Evolutionary conservation across 345 rosid species (phyloP).

Genomic region (Bruguiera parviflora): DNA sequence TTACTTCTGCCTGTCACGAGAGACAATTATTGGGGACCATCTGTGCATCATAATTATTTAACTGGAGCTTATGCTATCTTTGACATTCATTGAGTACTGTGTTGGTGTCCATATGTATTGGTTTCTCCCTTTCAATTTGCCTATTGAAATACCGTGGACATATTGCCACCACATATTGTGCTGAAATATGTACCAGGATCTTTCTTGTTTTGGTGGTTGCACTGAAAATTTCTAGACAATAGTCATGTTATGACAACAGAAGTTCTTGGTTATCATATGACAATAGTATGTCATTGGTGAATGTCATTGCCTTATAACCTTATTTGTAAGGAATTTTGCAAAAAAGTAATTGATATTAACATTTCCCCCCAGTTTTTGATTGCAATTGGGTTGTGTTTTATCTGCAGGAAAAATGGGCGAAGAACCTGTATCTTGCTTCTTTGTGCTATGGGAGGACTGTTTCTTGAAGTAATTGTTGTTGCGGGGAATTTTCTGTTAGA

Average conservation of each 20-base stretch:
- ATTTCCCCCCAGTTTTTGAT: no score
- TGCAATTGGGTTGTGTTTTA: background rate
- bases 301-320: background rate
- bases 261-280: no score
- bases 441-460: slow-evolving; percentile 40
- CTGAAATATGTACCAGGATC: background rate
- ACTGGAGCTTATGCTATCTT: background rate
- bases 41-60: background rate
- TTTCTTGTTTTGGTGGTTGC: background rate
- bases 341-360: no score
- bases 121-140: no score
- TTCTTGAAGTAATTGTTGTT: slow-evolving; percentile 15
- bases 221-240: background rate
- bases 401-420: slow-evolving; percentile 41
- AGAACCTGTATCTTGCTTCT: slow-evolving; percentile 37
- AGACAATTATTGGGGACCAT: background rate
- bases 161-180: background rate
- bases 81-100: no score
- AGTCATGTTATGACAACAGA: background rate
- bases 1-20: background rate
- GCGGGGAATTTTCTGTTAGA: background rate
- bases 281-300: background rate
- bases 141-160: background rate
- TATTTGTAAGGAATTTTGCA: no score
- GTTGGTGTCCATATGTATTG: no score